Percentiles rank a stretch among this genome's conserved stretches.
Evolutionary conservation across 1,284 basidiomycete genomes (phyloP).

Genomic region (Hypsizygus ulmarius): DNA sequence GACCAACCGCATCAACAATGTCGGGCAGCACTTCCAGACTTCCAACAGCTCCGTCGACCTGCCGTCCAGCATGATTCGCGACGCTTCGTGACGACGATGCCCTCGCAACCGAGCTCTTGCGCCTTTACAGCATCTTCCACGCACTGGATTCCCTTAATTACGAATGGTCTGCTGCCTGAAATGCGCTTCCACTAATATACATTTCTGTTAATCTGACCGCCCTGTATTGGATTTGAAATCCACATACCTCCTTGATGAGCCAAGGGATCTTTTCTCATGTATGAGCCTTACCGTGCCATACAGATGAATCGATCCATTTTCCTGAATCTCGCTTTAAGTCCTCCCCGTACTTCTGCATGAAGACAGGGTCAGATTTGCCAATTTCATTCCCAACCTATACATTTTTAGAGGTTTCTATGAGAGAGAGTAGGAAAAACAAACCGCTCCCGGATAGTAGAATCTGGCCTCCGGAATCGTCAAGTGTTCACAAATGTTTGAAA

Average conservation of each 20-base stretch:
- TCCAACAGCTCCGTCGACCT: slow-evolving; percentile 58
- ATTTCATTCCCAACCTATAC: slow-evolving; percentile 41
- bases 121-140: slow-evolving; percentile 49
- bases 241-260: slow-evolving; percentile 41
- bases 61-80: slow-evolving; percentile 60
- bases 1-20: slow-evolving; percentile 49
- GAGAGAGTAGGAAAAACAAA: too few relatives aligned
- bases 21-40: slow-evolving; percentile 54
- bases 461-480: too few relatives aligned
- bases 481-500: too few relatives aligned
- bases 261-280: slow-evolving; percentile 55
- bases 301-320: slow-evolving; percentile 52
- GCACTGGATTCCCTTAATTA: slow-evolving; percentile 57
- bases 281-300: slow-evolving; percentile 60
- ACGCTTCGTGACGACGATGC: slow-evolving; percentile 61
- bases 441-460: too few relatives aligned
- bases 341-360: slow-evolving; percentile 48
- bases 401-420: background rate
- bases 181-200: slow-evolving; percentile 48
- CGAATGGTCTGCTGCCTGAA: slow-evolving; percentile 51
- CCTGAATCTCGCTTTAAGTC: slow-evolving; percentile 44
- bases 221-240: background rate
- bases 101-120: slow-evolving; percentile 51
- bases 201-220: background rate
- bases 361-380: slow-evolving; percentile 52